A percentile compares a stretch with the other conserved stretches of the same genome.
phyloP scores from a whole-genome alignment of 176 grass and related monocot genomes.

The Puya raimondii region DNA sequence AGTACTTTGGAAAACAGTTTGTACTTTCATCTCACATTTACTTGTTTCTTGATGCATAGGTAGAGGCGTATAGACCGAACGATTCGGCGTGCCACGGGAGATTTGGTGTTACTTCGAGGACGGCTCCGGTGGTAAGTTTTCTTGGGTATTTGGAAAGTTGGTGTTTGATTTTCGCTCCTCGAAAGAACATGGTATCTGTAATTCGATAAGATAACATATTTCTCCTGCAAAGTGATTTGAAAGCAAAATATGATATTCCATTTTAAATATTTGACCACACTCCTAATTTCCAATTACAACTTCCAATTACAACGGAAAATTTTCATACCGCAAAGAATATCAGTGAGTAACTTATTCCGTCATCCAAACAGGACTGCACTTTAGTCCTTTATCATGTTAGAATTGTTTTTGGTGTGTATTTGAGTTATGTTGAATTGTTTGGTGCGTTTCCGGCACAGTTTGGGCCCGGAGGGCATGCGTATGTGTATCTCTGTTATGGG shows the following conservation, averaged over 20 bases:
- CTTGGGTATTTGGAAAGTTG: too few relatives aligned
- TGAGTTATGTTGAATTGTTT: not conserved
- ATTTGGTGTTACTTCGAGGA: constrained; percentile 62
- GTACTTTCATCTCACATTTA: constrained; percentile 1
- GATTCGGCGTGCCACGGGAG: constrained; percentile 86
- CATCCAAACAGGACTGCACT: not conserved
- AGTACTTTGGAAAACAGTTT: too few relatives aligned
- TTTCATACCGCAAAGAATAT: too few relatives aligned
- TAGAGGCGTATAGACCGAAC: constrained; percentile 78
- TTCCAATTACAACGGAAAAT: too few relatives aligned
- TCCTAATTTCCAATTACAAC: not conserved
- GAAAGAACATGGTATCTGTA: too few relatives aligned
- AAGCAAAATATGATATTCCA: too few relatives aligned
- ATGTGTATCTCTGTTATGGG: constrained; percentile 92
- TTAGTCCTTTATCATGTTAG: not conserved
- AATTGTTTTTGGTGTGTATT: not conserved
- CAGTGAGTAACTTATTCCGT: too few relatives aligned
- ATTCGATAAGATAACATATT: too few relatives aligned
- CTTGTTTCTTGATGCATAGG: constrained; percentile 17
- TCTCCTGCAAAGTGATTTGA: too few relatives aligned
- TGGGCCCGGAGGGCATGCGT: constrained; percentile 77
- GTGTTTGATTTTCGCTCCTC: not conserved
- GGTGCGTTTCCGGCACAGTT: constrained; percentile 33
- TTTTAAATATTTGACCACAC: not conserved
- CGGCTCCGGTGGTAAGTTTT: constrained; percentile 56